phyloP scores from a whole-genome alignment of 768 basidiomycete genomes.

The Trametes cingulata region DNA sequence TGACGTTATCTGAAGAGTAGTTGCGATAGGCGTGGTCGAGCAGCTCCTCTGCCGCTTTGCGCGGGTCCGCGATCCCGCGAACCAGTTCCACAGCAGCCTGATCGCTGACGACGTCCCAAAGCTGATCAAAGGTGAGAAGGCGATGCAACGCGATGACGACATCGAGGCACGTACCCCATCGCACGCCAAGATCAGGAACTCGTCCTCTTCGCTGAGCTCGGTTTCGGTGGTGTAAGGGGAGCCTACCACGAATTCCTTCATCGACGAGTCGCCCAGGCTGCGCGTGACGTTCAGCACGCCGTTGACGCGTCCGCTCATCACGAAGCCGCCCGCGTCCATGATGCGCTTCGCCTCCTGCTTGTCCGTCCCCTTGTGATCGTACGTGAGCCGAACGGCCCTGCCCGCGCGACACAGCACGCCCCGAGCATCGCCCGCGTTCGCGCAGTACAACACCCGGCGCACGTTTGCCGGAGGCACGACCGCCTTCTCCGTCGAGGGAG shows the following conservation, averaged over 20 bases:
- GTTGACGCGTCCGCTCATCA: constrained; percentile 98
- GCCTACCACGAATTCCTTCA: constrained; percentile 99
- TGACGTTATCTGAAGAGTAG: constrained; percentile 95
- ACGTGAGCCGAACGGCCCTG: constrained; percentile 89
- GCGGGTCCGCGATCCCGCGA: constrained; percentile 70
- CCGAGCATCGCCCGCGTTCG: constrained; percentile 96
- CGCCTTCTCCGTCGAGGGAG: constrained; percentile 8
- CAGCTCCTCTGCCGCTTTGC: constrained; percentile 72
- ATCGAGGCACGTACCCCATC: constrained; percentile 77
- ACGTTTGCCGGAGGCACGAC: constrained; percentile 33
- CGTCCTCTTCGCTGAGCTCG: constrained; percentile 84
- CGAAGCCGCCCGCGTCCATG: constrained; percentile 96
- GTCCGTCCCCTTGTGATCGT: constrained; percentile 98
- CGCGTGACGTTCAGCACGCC: constrained; percentile 96
- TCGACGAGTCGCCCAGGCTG: constrained; percentile 93
- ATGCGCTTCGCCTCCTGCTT: constrained; percentile 97
- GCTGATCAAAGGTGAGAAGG: constrained; percentile 43
- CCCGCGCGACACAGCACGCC: constrained; percentile 92
- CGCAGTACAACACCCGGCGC: constrained; percentile 86
- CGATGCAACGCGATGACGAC: not conserved
- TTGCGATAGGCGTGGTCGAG: constrained; percentile 83
- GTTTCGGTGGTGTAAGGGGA: constrained; percentile 99
- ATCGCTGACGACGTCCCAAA: constrained; percentile 96
- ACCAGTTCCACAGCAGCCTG: constrained; percentile 89
- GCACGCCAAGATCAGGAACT: constrained; percentile 94